Evolutionary conservation across 2,329 filamentous ascomycete genomes (phyloP).

Genomic region (Fusarium praegraminearum): DNA sequence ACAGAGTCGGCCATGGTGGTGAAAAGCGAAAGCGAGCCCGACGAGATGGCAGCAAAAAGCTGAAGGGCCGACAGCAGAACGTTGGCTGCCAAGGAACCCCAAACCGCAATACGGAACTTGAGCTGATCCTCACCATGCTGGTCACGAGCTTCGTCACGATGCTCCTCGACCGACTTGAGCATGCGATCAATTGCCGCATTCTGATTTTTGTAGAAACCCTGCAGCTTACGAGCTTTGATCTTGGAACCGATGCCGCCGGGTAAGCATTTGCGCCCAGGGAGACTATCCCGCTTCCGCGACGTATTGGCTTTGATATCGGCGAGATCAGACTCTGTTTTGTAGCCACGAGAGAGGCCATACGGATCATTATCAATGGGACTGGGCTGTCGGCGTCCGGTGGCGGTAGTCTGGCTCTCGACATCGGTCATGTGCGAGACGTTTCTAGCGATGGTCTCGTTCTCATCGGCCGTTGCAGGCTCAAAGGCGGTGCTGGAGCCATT

Average conservation of each 20-base stretch:
- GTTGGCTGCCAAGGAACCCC: slow-evolving; percentile 82
- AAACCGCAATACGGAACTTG: slow-evolving; percentile 75
- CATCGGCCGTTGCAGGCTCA: slow-evolving; percentile 54
- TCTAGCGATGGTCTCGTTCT: slow-evolving; percentile 57
- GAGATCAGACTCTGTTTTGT: slow-evolving; percentile 84
- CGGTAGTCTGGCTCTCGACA: slow-evolving; percentile 62
- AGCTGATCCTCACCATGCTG: slow-evolving; percentile 85
- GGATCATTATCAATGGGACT: slow-evolving; percentile 75
- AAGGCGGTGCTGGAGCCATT: slow-evolving; percentile 61
- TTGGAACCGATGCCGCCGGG: slow-evolving; percentile 44
- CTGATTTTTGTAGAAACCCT: slow-evolving; percentile 88
- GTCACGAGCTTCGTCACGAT: slow-evolving; percentile 83
- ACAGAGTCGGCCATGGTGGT: slow-evolving; percentile 97
- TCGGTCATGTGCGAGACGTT: slow-evolving; percentile 58
- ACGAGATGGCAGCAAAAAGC: slow-evolving; percentile 87
- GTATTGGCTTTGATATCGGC: slow-evolving; percentile 83
- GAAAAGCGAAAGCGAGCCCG: slow-evolving; percentile 93
- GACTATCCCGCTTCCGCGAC: slow-evolving; percentile 76
- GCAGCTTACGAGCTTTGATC: slow-evolving; percentile 67
- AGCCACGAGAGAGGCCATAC: slow-evolving; percentile 78
- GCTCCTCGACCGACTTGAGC: slow-evolving; percentile 93
- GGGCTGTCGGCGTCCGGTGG: slow-evolving; percentile 52
- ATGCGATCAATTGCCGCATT: slow-evolving; percentile 94
- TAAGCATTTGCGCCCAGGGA: slow-evolving; percentile 29
- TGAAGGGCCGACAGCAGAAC: slow-evolving; percentile 82